Evolutionary conservation across 2,329 filamentous ascomycete genomes (phyloP).

Genomic region (Cercospora sesami): DNA sequence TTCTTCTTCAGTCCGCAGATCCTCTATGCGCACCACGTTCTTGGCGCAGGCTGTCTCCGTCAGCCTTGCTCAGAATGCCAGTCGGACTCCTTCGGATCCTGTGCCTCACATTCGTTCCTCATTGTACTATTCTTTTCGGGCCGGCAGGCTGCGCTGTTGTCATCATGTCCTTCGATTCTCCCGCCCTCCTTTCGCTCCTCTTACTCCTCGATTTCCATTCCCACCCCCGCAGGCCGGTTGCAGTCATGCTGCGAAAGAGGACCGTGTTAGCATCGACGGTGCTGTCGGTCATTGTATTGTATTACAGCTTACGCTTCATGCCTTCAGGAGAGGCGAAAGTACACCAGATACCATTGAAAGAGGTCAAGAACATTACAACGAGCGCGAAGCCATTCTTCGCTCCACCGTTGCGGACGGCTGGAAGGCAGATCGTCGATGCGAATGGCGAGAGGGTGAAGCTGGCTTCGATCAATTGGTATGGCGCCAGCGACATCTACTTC

Average conservation of each 20-base stretch:
- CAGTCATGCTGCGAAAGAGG: conserved; percentile 24
- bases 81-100: conserved; percentile 18
- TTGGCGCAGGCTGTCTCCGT: conserved; percentile 12
- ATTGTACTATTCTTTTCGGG: conserved; percentile 7
- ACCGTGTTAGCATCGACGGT: conserved; percentile 19
- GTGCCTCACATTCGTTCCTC: conserved; percentile 7
- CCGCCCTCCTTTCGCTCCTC: conserved; percentile 16
- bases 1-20: conserved; percentile 8
- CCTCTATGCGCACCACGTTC: conserved; percentile 12
- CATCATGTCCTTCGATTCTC: conserved; percentile 16
- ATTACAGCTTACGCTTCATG: conserved; percentile 31
- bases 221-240: conserved; percentile 19
- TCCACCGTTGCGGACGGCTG: conserved; percentile 60
- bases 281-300: conserved; percentile 23
- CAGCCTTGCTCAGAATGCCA: conserved; percentile 7
- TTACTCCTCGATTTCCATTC: conserved; percentile 20
- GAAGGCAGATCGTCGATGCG: conserved; percentile 62
- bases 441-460: conserved; percentile 61
- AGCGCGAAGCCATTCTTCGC: conserved; percentile 42
- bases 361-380: conserved; percentile 21
- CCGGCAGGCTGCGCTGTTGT: conserved; percentile 15
- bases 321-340: conserved; percentile 27
- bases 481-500: conserved; percentile 66
- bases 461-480: conserved; percentile 69
- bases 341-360: conserved; percentile 15